Percentiles rank a stretch among this genome's conserved stretches.
These are phyloP conservation scores for Cryptococcus floricola DNA, from an alignment of 1,284 basidiomycete genomes.

Conservation along the genomic window DNA sequence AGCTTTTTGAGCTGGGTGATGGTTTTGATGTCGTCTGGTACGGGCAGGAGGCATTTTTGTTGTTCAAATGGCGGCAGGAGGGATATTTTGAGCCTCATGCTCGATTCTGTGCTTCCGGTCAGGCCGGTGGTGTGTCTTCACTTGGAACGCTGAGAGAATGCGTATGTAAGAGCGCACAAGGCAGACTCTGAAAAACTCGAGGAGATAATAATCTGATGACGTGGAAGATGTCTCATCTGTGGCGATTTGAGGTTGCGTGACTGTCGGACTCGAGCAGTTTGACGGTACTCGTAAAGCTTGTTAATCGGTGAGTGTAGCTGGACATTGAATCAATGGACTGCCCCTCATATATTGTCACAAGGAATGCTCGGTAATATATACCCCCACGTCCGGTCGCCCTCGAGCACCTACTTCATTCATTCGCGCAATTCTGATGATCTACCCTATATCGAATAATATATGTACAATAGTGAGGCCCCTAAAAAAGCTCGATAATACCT, in stretches of 20 bases:
- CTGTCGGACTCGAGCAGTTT: no score
- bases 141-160: background rate
- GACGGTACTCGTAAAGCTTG: no score
- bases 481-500: no score
- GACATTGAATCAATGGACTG: no score
- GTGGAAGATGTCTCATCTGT: background rate
- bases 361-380: no score
- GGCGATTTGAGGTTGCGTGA: background rate
- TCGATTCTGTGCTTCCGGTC: background rate
- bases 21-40: slow-evolving; percentile 20
- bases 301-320: no score
- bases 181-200: background rate
- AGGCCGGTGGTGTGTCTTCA: background rate
- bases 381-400: no score
- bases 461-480: background rate
- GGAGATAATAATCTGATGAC: background rate
- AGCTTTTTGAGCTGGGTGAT: slow-evolving; percentile 27
- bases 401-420: no score
- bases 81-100: slow-evolving; percentile 36
- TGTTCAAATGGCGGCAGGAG: slow-evolving; percentile 31
- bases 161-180: background rate
- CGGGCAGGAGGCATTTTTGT: slow-evolving; percentile 31
- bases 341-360: no score
- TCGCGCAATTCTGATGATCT: no score
- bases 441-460: background rate